Percentiles rank a stretch among this genome's conserved stretches.
These are phyloP conservation scores for Gonium pectorale DNA, from an alignment of 139 green algal genomes.

Conservation along the genomic window DNA sequence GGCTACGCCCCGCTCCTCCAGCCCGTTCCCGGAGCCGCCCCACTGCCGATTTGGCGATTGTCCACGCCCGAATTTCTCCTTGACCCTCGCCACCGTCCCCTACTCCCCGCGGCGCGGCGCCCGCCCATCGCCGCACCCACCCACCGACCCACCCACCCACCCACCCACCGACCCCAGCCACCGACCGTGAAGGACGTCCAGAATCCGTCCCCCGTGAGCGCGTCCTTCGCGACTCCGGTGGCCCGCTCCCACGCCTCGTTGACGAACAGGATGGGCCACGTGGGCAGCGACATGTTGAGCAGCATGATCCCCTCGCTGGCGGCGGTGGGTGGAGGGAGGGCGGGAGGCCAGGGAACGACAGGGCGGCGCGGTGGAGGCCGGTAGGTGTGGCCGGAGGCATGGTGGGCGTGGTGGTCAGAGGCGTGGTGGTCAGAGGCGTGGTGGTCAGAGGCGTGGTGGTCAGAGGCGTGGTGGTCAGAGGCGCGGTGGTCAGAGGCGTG, in stretches of 20 bases:
- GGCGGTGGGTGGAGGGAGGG: background rate
- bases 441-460: background rate
- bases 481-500: no score
- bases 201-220: slow-evolving; percentile 50
- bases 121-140: background rate
- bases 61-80: no score
- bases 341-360: background rate
- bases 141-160: background rate
- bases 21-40: no score
- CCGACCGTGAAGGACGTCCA: slow-evolving; percentile 63
- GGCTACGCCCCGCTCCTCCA: no score
- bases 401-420: no score
- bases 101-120: background rate
- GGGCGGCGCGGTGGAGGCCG: no score
- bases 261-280: slow-evolving; percentile 79
- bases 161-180: background rate
- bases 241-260: slow-evolving; percentile 81
- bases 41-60: no score
- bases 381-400: no score
- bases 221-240: slow-evolving; percentile 40
- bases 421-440: background rate
- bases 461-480: background rate
- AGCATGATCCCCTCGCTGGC: slow-evolving; percentile 86
- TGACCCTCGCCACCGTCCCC: background rate
- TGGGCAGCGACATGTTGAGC: slow-evolving; percentile 63